A percentile compares a stretch with the other conserved stretches of the same genome.
Conservation (phyloP, 1,284 basidiomycete genomes). For the Chondrostereum purpureum region DNA sequence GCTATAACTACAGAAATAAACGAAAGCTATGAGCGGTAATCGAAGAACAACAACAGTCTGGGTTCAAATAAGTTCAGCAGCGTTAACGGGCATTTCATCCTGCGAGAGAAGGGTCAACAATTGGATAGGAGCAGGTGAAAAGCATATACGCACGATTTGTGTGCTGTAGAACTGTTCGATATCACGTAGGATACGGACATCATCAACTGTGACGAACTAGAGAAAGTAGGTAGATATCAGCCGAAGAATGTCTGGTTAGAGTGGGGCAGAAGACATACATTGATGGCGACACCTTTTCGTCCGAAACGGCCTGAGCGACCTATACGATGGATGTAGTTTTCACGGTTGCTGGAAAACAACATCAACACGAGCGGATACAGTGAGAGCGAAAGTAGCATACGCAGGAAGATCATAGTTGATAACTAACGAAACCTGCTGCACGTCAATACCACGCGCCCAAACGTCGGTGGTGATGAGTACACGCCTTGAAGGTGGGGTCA, state of each 20-base stretch:
- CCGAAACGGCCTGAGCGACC: conserved; percentile 94
- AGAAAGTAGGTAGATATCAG: conserved; percentile 11
- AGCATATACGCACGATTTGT: conserved; percentile 63
- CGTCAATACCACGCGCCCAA: conserved; percentile 98
- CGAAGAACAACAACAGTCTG: no score
- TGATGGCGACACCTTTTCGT: conserved; percentile 90
- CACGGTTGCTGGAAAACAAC: conserved; percentile 66
- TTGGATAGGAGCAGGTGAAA: conserved; percentile 9
- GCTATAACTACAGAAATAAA: neutral
- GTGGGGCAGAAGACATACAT: conserved; percentile 41
- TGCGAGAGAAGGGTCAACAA: conserved; percentile 25
- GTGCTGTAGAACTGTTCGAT: conserved; percentile 88
- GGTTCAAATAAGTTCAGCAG: conserved; percentile 78
- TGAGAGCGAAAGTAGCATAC: conserved; percentile 36
- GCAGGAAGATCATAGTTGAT: conserved; percentile 97
- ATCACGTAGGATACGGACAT: conserved; percentile 85
- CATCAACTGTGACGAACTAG: conserved; percentile 87
- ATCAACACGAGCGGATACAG: conserved; percentile 12
- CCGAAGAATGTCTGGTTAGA: conserved; percentile 9
- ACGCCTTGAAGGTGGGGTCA: conserved; percentile 67
- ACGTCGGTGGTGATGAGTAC: conserved; percentile 97
- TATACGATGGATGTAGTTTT: conserved; percentile 98
- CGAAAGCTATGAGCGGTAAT: neutral
- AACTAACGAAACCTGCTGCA: conserved; percentile 96
- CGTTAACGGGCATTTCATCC: conserved; percentile 95